phyloP scores from a whole-genome alignment of 208 protist species.

The Acanthamoeba lenticulata region DNA sequence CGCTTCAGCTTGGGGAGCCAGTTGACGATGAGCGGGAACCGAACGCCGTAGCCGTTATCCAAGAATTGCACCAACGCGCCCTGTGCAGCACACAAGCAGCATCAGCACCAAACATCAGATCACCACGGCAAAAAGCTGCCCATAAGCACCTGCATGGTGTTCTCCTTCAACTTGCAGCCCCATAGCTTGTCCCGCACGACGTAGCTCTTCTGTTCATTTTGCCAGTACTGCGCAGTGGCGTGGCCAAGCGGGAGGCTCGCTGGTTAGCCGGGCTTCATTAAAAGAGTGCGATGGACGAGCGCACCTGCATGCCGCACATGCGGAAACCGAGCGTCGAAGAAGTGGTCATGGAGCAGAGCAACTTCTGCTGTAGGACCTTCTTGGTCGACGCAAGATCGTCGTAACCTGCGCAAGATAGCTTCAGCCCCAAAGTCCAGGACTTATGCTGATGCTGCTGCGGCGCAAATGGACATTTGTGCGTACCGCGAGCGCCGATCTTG shows the following conservation, averaged over 20 bases:
- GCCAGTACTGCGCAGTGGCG: neutral
- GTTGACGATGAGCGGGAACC: neutral
- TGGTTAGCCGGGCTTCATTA: too few relatives aligned
- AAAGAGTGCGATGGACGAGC: too few relatives aligned
- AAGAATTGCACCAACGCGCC: conserved; percentile 51
- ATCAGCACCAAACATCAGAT: neutral
- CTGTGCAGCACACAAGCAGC: neutral
- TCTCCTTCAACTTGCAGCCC: conserved; percentile 26
- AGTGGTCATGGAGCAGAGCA: neutral
- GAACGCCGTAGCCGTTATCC: conserved; percentile 20
- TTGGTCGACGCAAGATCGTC: conserved; percentile 23
- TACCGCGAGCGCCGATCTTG: conserved; percentile 13
- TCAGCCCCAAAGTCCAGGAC: too few relatives aligned
- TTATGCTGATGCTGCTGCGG: neutral
- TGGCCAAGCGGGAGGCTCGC: too few relatives aligned
- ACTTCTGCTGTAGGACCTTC: conserved; percentile 11
- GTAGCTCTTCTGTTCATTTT: conserved; percentile 4
- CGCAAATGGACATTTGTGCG: neutral
- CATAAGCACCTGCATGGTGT: conserved; percentile 3
- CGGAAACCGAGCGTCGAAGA: conserved; percentile 4
- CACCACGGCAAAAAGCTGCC: neutral
- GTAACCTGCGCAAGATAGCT: neutral
- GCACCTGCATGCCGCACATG: conserved; percentile 25
- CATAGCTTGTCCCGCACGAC: conserved; percentile 36
- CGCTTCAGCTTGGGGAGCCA: conserved; percentile 14